These are phyloP conservation scores for Oenanthe sinensis DNA, from an alignment of 129 eudicot species.

Conservation along the genomic window DNA sequence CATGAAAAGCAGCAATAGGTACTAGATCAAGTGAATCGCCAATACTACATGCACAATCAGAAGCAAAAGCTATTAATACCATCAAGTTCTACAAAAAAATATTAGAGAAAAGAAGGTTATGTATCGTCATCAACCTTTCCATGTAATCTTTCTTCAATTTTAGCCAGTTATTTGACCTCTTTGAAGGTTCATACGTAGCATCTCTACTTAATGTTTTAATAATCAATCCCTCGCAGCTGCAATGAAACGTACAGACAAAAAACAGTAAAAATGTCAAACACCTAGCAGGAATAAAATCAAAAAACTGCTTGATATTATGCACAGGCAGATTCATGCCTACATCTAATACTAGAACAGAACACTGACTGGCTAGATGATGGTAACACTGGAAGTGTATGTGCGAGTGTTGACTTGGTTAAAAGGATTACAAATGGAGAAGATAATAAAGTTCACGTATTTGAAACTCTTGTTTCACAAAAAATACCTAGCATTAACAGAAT, in stretches of 20 bases:
- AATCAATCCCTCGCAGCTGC: slow-evolving; percentile 87
- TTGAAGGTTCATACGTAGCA: slow-evolving; percentile 95
- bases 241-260: background rate
- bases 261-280: background rate
- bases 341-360: background rate
- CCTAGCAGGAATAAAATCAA: background rate
- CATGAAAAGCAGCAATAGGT: slow-evolving; percentile 91
- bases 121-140: slow-evolving; percentile 46
- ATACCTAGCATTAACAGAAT: slow-evolving; percentile 75
- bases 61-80: background rate
- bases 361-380: background rate
- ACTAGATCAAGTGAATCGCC: slow-evolving; percentile 95
- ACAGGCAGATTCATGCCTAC: background rate
- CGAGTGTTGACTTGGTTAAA: background rate
- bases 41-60: slow-evolving; percentile 43
- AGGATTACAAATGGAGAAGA: background rate
- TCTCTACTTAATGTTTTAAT: slow-evolving; percentile 75
- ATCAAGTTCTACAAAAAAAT: slow-evolving; percentile 1
- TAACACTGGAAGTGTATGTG: background rate
- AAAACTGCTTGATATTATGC: background rate
- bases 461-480: background rate
- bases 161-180: slow-evolving; percentile 87
- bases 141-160: slow-evolving; percentile 92
- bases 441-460: background rate
- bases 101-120: background rate